Percentiles rank a stretch among this genome's conserved stretches.
Evolutionary conservation across 345 rosid genomes (phyloP).

Genomic region (Eucalyptus curtisii): DNA sequence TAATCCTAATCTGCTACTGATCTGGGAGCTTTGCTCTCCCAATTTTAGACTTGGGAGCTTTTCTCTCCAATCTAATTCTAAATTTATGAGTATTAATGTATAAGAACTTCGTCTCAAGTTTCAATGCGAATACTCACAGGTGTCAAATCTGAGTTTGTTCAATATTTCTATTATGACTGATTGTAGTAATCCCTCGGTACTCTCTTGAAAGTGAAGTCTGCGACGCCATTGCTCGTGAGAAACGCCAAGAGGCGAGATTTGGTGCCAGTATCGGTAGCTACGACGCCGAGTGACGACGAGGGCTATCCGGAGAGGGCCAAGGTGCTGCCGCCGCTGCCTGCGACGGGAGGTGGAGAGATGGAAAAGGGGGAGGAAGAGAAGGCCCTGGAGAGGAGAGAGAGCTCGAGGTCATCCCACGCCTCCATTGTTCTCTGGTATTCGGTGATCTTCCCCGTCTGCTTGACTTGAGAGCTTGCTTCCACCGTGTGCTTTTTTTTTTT

Average conservation of each 20-base stretch:
- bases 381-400: background rate
- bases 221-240: slow-evolving; percentile 39
- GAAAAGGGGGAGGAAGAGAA: background rate
- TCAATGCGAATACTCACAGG: too few species aligned
- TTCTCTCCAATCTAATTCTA: too few species aligned
- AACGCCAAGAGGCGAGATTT: slow-evolving; percentile 43
- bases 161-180: accelerated
- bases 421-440: background rate
- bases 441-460: background rate
- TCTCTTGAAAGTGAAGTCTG: slow-evolving; percentile 37
- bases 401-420: slow-evolving; percentile 29
- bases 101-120: too few species aligned
- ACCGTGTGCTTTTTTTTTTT: background rate
- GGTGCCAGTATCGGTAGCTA: background rate
- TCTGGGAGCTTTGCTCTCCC: too few species aligned
- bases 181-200: too few species aligned
- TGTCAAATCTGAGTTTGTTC: too few species aligned
- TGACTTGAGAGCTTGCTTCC: background rate
- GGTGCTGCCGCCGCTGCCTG: background rate
- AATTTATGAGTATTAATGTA: too few species aligned
- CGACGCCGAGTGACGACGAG: background rate
- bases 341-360: background rate
- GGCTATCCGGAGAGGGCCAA: slow-evolving; percentile 1
- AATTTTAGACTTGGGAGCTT: too few species aligned
- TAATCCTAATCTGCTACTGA: too few species aligned